phyloP scores from a whole-genome alignment of 1,139 yeast species.

The Saccharomyces hybrid region DNA sequence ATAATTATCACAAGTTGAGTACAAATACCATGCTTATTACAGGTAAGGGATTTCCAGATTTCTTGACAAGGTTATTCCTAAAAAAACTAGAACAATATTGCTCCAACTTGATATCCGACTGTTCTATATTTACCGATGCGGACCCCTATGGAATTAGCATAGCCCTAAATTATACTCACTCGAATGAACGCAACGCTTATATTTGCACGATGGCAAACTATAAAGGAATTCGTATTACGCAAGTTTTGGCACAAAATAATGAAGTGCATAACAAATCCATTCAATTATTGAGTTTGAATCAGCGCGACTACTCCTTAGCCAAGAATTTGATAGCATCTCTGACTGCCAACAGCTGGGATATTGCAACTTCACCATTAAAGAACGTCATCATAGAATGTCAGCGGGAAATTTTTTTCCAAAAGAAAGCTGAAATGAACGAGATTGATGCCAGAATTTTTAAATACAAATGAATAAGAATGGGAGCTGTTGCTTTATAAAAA shows the following conservation, averaged over 20 bases:
- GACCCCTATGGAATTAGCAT: constrained; percentile 34
- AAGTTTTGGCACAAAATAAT: constrained; percentile 10
- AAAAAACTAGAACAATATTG: constrained; percentile 12
- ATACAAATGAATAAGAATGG: not conserved
- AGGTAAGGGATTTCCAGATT: constrained; percentile 35
- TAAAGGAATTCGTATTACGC: constrained; percentile 19
- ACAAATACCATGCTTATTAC: constrained; percentile 25
- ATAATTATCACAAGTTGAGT: constrained; percentile 1
- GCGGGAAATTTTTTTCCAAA: constrained; percentile 29
- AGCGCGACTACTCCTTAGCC: constrained; percentile 11
- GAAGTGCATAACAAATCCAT: constrained; percentile 3
- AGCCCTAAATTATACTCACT: constrained; percentile 22
- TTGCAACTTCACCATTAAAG: not conserved
- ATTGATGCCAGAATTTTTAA: constrained; percentile 7
- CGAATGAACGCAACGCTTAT: constrained; percentile 5
- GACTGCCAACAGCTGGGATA: not conserved
- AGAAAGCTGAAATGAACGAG: constrained; percentile 33
- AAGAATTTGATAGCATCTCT: constrained; percentile 7
- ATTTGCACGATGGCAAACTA: constrained; percentile 12
- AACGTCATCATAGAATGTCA: constrained; percentile 23
- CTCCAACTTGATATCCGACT: constrained; percentile 2
- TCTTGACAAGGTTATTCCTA: constrained; percentile 24
- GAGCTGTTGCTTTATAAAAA: not conserved
- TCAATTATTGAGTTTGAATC: constrained; percentile 10
- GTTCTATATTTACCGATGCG: constrained; percentile 28